Evolutionary conservation across 495 filamentous ascomycete species (phyloP).

Genomic region (Thermothielavioides terrestris): DNA sequence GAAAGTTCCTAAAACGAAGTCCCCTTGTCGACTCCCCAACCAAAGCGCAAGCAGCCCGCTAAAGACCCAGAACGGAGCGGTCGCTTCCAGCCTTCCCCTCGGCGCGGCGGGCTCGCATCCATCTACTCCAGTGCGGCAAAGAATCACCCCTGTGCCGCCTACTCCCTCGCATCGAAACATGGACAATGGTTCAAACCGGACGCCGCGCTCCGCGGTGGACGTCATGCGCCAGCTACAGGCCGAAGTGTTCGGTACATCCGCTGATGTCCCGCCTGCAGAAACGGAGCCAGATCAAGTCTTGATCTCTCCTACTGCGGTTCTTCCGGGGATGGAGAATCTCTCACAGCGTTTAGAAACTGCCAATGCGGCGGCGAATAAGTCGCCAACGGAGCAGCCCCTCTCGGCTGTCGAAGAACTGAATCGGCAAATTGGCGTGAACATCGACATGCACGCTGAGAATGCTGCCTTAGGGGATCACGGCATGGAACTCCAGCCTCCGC

Average conservation of each 20-base stretch:
- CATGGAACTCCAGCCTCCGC: constrained; percentile 10
- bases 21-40: background rate
- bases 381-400: constrained; percentile 1
- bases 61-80: too few species aligned
- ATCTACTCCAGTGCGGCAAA: background rate
- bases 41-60: background rate
- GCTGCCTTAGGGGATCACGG: background rate
- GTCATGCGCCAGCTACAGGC: constrained; percentile 17
- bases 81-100: background rate
- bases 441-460: background rate
- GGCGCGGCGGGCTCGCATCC: background rate
- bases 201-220: constrained; percentile 24
- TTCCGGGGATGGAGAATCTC: background rate
- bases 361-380: background rate
- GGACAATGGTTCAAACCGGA: constrained; percentile 12
- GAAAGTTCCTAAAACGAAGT: background rate
- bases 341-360: background rate
- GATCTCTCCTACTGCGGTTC: constrained; percentile 8
- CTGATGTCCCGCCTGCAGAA: background rate
- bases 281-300: background rate
- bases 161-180: constrained; percentile 10
- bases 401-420: constrained; percentile 7
- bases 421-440: constrained; percentile 1
- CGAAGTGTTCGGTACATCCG: background rate
- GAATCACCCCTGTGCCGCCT: background rate